Evolutionary conservation across 75 land plant species (phyloP).

Genomic region (Pseudotsuga menziesii): DNA sequence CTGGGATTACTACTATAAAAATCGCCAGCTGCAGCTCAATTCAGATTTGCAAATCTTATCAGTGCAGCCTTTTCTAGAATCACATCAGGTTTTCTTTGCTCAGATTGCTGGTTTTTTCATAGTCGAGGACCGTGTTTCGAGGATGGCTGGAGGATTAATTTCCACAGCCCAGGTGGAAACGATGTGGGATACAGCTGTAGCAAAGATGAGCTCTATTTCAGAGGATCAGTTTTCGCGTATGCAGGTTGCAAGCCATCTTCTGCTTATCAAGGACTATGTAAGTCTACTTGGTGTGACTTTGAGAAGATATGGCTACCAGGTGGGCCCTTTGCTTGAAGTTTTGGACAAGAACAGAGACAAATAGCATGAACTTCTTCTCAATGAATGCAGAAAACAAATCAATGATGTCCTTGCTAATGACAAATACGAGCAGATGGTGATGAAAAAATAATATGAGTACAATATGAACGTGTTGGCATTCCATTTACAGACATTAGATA

Average conservation of each 20-base stretch:
- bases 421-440: constrained; percentile 88
- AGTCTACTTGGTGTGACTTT: constrained; percentile 79
- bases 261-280: constrained; percentile 88
- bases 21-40: constrained; percentile 84
- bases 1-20: constrained; percentile 79
- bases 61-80: background rate
- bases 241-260: constrained; percentile 75
- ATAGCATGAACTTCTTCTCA: constrained; percentile 88
- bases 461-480: constrained; percentile 60
- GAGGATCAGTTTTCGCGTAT: constrained; percentile 78
- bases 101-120: constrained; percentile 97
- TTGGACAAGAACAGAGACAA: constrained; percentile 83
- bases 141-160: constrained; percentile 24
- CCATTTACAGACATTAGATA: constrained; percentile 68
- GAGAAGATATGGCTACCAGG: constrained; percentile 72
- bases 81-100: constrained; percentile 88
- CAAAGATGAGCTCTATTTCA: constrained; percentile 64
- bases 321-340: constrained; percentile 69
- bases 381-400: constrained; percentile 72
- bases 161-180: constrained; percentile 65
- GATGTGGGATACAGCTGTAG: constrained; percentile 87
- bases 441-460: constrained; percentile 96
- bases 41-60: background rate
- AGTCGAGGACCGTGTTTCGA: constrained; percentile 79
- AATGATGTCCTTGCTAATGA: constrained; percentile 78